These are phyloP conservation scores for Crotalaria pallida DNA, from an alignment of 306 rosid species.

Conservation along the genomic window DNA sequence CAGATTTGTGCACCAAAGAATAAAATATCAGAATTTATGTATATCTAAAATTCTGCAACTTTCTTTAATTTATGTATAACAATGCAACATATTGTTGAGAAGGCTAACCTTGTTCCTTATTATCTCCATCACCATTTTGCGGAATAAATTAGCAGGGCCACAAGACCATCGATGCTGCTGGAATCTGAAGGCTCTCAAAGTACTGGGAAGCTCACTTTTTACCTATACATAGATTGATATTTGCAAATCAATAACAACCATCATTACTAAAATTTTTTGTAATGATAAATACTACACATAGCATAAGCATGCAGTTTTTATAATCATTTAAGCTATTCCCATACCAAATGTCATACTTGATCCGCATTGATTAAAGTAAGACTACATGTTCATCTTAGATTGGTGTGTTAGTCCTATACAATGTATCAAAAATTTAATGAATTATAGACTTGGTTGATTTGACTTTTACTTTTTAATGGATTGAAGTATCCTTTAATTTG, in stretches of 20 bases:
- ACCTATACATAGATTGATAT: constrained; percentile 31
- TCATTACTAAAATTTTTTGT: background rate
- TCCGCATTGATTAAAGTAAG: too few species aligned
- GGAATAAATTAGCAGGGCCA: constrained; percentile 81
- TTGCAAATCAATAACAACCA: background rate
- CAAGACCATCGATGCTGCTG: constrained; percentile 93
- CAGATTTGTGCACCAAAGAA: background rate
- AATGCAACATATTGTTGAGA: background rate
- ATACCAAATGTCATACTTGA: too few species aligned
- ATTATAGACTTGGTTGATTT: too few species aligned
- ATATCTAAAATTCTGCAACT: background rate
- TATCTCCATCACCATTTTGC: constrained; percentile 85
- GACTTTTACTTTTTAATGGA: too few species aligned
- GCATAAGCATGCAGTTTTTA: background rate
- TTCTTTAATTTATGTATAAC: too few species aligned
- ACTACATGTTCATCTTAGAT: too few species aligned
- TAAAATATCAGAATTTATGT: background rate
- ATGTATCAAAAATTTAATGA: too few species aligned
- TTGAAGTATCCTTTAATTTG: too few species aligned
- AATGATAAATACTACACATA: background rate
- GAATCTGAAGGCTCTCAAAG: constrained; percentile 87
- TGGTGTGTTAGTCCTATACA: too few species aligned
- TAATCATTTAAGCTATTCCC: too few species aligned
- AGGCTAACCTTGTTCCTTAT: constrained; percentile 59
- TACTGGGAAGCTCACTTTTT: constrained; percentile 92